phyloP scores from a whole-genome alignment of 2,329 filamentous ascomycete genomes.

The Pochonia chlamydosporia region DNA sequence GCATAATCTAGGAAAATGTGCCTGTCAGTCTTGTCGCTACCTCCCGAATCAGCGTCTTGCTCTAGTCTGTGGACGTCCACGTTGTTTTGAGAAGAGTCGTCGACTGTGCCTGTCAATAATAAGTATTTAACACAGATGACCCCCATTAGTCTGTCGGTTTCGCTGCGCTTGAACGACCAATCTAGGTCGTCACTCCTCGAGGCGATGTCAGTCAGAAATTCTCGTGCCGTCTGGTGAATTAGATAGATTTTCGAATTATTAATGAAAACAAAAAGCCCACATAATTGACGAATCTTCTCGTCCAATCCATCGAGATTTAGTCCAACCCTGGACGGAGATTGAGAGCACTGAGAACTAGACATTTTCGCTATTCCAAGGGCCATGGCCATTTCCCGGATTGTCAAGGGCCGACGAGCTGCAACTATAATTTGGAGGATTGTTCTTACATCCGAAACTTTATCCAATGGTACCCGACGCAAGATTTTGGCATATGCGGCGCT shows the following conservation, averaged over 20 bases:
- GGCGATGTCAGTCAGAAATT: neutral
- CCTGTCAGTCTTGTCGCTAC: too few species aligned
- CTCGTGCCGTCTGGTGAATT: neutral
- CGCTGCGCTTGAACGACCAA: neutral
- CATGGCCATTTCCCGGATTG: neutral
- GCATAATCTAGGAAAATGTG: too few species aligned
- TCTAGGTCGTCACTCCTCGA: too few species aligned
- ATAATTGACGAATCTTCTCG: neutral
- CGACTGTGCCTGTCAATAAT: too few species aligned
- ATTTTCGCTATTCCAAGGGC: neutral
- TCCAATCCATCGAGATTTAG: neutral
- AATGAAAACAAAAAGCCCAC: neutral
- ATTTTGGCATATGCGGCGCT: neutral
- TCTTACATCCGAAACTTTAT: neutral
- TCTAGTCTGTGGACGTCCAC: too few species aligned
- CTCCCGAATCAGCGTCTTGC: too few species aligned
- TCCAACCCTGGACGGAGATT: neutral
- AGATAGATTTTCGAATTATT: neutral
- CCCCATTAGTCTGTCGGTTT: neutral
- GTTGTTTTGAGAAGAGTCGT: neutral
- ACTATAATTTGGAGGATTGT: neutral
- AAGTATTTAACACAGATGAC: neutral
- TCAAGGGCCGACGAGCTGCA: neutral
- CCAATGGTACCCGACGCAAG: neutral
- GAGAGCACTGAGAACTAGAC: neutral